phyloP scores from a whole-genome alignment of 2,329 filamentous ascomycete genomes.

The Sporothrix inflata region DNA sequence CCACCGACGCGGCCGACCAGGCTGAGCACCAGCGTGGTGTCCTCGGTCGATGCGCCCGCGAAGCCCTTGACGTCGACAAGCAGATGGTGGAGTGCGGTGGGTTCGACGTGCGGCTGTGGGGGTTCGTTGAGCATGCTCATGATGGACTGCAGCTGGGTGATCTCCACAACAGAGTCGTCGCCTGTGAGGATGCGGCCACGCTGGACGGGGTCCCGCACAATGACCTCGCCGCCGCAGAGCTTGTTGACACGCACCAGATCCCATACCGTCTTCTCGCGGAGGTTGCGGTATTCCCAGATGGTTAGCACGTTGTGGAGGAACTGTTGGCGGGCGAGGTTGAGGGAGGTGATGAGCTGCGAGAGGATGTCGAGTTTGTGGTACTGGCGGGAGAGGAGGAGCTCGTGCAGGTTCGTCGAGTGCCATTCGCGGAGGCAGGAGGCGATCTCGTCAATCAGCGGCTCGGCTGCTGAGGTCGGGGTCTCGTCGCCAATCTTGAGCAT shows the following conservation, averaged over 20 bases:
- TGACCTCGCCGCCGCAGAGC: slow-evolving; percentile 88
- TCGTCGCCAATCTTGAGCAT: slow-evolving; percentile 98
- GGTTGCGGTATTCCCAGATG: slow-evolving; percentile 73
- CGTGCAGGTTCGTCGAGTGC: slow-evolving; percentile 96
- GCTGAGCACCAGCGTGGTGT: slow-evolving; percentile 75
- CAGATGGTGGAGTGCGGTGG: slow-evolving; percentile 76
- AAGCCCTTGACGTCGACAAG: slow-evolving; percentile 84
- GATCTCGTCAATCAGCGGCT: slow-evolving; percentile 96
- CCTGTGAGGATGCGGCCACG: slow-evolving; percentile 85
- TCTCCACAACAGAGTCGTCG: slow-evolving; percentile 88
- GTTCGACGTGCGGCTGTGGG: slow-evolving; percentile 69
- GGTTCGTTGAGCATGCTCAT: slow-evolving; percentile 91
- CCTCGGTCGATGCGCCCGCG: slow-evolving; percentile 73
- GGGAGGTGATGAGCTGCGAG: slow-evolving; percentile 75
- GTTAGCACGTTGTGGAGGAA: slow-evolving; percentile 94
- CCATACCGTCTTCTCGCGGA: slow-evolving; percentile 93
- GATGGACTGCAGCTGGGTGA: slow-evolving; percentile 87
- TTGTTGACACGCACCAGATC: slow-evolving; percentile 94
- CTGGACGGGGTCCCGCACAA: slow-evolving; percentile 85
- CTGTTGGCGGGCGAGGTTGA: slow-evolving; percentile 85
- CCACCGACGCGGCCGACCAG: slow-evolving; percentile 73
- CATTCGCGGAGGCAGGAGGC: slow-evolving; percentile 95
- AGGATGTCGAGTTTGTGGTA: slow-evolving; percentile 82
- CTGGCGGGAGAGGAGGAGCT: slow-evolving; percentile 79
- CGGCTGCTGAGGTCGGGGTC: slow-evolving; percentile 83